Evolutionary conservation across 176 grass and related monocot genomes (phyloP).

Genomic region (Aegilops longissima): DNA sequence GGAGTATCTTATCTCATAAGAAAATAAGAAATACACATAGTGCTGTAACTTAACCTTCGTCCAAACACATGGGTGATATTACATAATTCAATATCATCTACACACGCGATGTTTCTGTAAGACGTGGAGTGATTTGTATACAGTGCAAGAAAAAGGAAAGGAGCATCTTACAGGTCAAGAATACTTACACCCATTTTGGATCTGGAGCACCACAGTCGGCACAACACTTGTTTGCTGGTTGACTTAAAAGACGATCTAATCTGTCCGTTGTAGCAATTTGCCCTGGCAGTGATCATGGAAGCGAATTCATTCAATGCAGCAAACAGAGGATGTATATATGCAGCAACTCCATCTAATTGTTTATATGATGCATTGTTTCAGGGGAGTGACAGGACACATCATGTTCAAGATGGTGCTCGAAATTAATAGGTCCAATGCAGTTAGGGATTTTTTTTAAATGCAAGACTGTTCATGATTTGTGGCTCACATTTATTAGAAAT

Average conservation of each 20-base stretch:
- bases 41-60: not conserved
- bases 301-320: not conserved
- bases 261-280: slow-evolving; percentile 37
- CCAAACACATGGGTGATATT: not conserved
- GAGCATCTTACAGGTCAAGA: not conserved
- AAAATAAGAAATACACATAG: slow-evolving; percentile 1
- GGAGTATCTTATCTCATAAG: not conserved
- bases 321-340: slow-evolving; percentile 1
- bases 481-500: not conserved
- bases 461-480: not conserved
- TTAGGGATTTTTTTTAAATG: not conserved
- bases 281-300: slow-evolving; percentile 31
- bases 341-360: not conserved
- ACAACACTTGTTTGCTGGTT: slow-evolving; percentile 64
- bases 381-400: not conserved
- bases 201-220: slow-evolving; percentile 80
- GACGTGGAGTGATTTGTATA: not conserved
- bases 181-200: slow-evolving; percentile 98
- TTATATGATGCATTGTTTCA: not conserved
- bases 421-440: not conserved
- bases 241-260: slow-evolving; percentile 69
- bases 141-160: not conserved
- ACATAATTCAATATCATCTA: not conserved
- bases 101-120: not conserved
- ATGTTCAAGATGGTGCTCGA: not conserved